Evolutionary conservation across 225 moss, liverwort and hornwort genomes (phyloP), one percentile per base, ranked within the genome.

Genomic region (Climacium dendroides): DNA sequence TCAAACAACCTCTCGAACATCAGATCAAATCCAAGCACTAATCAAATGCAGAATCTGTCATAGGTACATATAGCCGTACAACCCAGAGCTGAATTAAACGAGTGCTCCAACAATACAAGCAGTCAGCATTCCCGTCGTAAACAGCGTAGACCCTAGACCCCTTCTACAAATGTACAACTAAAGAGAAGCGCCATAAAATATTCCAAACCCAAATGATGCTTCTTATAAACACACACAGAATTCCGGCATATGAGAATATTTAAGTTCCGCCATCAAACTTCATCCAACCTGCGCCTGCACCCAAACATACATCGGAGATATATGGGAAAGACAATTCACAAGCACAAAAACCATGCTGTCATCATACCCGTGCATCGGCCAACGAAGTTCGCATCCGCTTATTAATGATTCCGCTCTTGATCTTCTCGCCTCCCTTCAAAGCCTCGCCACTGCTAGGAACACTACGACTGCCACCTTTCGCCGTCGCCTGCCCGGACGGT

Each of bases 371-470:
- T 87, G 92, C 87, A 87, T 97, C 96, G 76, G 95, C 95, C 94
- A 97, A 83, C 69, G 97, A 96, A 65, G 97, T 97, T 39, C 97
- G 96, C 77, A 95, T 94, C 89, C 96, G 93, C 90, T 97, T 97
- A 55, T 91, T 97, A 59, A 95, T 84, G 76, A 87, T 89, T 60
- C 90, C 89, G 81, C 93, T 93, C 87, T 96, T 97, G 81, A 80
- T 93, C 89, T 95, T 96, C 80, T 96, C 96, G 63, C 89, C 95
- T 86, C 91, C 89, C 89, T 94, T 96, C 84, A 81, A 81, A 78
- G 84, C 75, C 83, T 96, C 96, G 34, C 91, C 83, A 85, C 73
- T 94, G 90, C 88, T 89, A 64, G 88, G 79, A 87, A 85, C 80
- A 88, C 87, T 88, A 88, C 91, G 93, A 86, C 88, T 90, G 61